These are phyloP conservation scores for Ilyonectria mors-panacis DNA, from an alignment of 2,329 filamentous ascomycete genomes.

Conservation along the genomic window DNA sequence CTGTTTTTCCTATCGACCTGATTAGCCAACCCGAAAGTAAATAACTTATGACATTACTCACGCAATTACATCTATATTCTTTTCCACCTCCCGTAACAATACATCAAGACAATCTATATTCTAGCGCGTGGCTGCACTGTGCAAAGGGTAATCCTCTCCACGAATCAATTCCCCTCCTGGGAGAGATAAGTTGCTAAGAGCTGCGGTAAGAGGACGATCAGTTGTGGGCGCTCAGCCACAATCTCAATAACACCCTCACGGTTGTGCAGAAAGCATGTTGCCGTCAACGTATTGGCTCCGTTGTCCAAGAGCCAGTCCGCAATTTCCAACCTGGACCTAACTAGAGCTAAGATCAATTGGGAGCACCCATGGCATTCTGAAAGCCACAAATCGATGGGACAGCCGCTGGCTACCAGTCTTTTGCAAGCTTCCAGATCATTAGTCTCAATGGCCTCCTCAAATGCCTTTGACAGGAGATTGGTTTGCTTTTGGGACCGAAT, in stretches of 20 bases:
- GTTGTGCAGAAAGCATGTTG: fast-evolving
- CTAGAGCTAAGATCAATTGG: conserved; percentile 4
- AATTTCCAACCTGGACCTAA: not conserved
- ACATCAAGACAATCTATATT: not conserved
- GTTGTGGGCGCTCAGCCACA: not conserved
- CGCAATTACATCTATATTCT: not conserved
- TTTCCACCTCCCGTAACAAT: not conserved
- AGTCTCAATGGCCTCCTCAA: not conserved
- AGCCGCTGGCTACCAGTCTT: not conserved
- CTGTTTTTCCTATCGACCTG: not conserved
- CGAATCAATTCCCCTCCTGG: conserved; percentile 15
- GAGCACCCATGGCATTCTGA: not conserved
- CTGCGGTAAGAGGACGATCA: not conserved
- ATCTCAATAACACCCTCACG: not conserved
- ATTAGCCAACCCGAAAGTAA: not conserved
- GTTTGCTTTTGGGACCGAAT: not conserved
- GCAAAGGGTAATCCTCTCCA: conserved; percentile 6
- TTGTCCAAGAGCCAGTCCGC: not conserved
- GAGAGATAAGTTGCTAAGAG: not conserved
- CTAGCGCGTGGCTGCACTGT: not conserved
- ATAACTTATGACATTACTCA: not conserved
- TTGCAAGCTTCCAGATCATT: conserved; percentile 45
- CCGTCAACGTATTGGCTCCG: conserved; percentile 51
- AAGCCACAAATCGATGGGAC: conserved; percentile 3
- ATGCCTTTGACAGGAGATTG: not conserved